Evolutionary conservation across 306 rosid genomes (phyloP).

Genomic region (Astragalus glycyphyllos): DNA sequence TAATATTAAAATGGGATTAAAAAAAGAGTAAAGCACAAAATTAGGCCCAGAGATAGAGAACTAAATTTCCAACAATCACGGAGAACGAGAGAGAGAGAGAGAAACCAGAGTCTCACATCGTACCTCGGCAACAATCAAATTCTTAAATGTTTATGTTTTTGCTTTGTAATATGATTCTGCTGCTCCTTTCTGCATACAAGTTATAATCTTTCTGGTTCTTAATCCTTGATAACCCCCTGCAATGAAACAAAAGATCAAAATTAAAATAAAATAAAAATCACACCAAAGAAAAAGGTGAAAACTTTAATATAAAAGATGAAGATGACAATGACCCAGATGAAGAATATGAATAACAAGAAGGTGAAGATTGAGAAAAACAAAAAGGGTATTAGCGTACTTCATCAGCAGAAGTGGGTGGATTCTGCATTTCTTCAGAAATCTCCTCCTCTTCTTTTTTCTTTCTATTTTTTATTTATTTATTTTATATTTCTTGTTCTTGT

Average conservation of each 20-base stretch:
- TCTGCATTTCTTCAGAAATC: slow-evolving; percentile 29
- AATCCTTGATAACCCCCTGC: slow-evolving; percentile 21
- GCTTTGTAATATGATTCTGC: slow-evolving; percentile 10
- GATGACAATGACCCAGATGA: slow-evolving; percentile 38
- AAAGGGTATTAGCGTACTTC: slow-evolving; percentile 25
- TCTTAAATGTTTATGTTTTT: not conserved
- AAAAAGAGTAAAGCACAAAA: not conserved
- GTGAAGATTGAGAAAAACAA: slow-evolving; percentile 3
- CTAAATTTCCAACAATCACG: slow-evolving; percentile 31
- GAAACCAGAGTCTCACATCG: slow-evolving; percentile 34
- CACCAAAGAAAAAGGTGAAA: slow-evolving; percentile 19
- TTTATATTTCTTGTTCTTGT: not conserved
- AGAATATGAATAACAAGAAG: slow-evolving; percentile 2
- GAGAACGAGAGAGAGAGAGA: slow-evolving; percentile 6
- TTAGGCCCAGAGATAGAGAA: not conserved
- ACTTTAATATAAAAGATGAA: slow-evolving; percentile 26
- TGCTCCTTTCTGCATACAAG: slow-evolving; percentile 30
- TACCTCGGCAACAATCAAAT: slow-evolving; percentile 40
- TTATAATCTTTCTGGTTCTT: slow-evolving; percentile 22
- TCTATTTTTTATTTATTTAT: not conserved
- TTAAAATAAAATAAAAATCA: not conserved
- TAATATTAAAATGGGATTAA: not conserved
- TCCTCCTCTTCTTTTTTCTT: not conserved
- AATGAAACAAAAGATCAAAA: slow-evolving; percentile 20
- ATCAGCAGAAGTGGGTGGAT: slow-evolving; percentile 36